Evolutionary conservation across 345 rosid genomes (phyloP).

Genomic region (Diplotaxis tenuifolia): DNA sequence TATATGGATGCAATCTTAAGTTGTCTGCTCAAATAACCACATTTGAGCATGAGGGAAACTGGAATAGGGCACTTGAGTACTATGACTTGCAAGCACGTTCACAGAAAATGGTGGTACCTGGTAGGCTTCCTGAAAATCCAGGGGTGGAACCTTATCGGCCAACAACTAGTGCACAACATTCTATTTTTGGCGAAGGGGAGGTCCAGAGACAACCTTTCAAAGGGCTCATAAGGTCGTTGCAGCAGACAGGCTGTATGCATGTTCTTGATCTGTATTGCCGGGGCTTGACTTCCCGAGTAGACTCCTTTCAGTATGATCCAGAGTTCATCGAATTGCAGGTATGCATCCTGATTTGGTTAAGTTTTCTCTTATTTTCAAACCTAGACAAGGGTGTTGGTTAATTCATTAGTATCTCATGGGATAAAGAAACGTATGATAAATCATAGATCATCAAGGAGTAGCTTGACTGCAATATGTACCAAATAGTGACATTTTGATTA

Average conservation of each 20-base stretch:
- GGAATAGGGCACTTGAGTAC: slow-evolving; percentile 94
- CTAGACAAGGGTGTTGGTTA: slow-evolving; percentile 13
- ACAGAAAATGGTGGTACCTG: slow-evolving; percentile 40
- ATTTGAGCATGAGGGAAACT: slow-evolving; percentile 94
- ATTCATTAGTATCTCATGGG: background rate
- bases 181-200: slow-evolving; percentile 46
- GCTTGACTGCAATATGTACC: background rate
- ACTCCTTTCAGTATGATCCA: slow-evolving; percentile 63
- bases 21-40: slow-evolving; percentile 85
- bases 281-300: slow-evolving; percentile 72
- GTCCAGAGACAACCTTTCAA: slow-evolving; percentile 67
- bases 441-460: slow-evolving; percentile 13
- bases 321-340: slow-evolving; percentile 95
- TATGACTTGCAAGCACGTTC: slow-evolving; percentile 90
- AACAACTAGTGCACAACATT: slow-evolving; percentile 29
- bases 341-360: slow-evolving; percentile 15
- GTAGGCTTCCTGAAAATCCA: slow-evolving; percentile 40
- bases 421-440: slow-evolving; percentile 17
- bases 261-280: slow-evolving; percentile 83
- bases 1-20: slow-evolving; percentile 43
- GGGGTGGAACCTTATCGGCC: slow-evolving; percentile 38
- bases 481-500: background rate
- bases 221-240: slow-evolving; percentile 88
- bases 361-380: background rate
- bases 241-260: slow-evolving; percentile 89